phyloP scores from a whole-genome alignment of 75 land plant genomes.

The Isoetes taiwanensis region DNA sequence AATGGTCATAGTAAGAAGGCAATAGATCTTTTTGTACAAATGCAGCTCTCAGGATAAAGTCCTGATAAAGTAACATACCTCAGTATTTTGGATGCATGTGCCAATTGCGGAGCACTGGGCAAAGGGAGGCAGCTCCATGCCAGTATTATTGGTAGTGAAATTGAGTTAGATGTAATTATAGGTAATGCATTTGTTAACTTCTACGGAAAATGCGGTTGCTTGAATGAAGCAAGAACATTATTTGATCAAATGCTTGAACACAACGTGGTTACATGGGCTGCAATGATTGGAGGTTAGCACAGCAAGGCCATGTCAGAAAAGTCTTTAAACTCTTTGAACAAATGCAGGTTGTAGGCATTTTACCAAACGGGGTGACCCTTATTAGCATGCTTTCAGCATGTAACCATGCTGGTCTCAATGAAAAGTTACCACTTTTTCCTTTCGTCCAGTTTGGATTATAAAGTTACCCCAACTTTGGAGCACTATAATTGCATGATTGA shows the following conservation, averaged over 20 bases:
- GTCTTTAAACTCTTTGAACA: constrained; percentile 8
- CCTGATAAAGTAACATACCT: too few relatives aligned
- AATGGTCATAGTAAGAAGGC: not conserved
- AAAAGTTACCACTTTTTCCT: constrained; percentile 7
- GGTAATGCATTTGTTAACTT: not conserved
- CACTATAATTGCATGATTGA: constrained; percentile 16
- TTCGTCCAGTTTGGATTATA: constrained; percentile 7
- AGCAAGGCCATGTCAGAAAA: not conserved
- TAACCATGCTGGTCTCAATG: constrained; percentile 12
- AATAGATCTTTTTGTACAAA: not conserved
- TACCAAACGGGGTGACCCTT: constrained; percentile 9
- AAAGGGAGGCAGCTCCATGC: too few relatives aligned
- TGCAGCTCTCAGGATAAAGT: too few relatives aligned
- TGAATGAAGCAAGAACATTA: not conserved
- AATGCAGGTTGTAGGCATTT: constrained; percentile 6
- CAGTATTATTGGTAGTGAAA: too few relatives aligned
- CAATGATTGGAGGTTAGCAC: too few relatives aligned
- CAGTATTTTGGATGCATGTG: too few relatives aligned
- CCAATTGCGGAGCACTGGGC: too few relatives aligned
- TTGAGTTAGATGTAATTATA: too few relatives aligned
- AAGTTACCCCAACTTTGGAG: constrained; percentile 6
- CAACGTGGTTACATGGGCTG: not conserved
- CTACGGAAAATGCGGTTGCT: not conserved
- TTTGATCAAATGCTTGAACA: not conserved
- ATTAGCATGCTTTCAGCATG: constrained; percentile 11